Evolutionary conservation across 2,329 filamentous ascomycete species (phyloP).

Genomic region (Alternaria conjuncta): DNA sequence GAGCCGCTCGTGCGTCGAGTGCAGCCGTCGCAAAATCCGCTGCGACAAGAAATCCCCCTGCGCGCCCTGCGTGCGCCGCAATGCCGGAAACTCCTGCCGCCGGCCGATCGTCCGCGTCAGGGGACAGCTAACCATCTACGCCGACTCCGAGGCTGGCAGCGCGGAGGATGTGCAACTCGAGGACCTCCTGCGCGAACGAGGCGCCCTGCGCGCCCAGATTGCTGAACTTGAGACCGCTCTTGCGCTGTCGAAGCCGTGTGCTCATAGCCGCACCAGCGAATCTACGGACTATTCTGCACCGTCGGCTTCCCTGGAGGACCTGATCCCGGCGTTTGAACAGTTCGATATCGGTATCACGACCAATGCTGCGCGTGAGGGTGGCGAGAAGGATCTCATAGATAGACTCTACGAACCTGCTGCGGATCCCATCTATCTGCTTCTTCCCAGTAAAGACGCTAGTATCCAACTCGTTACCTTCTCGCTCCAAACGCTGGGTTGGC

Average conservation of each 20-base stretch:
- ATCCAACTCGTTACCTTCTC: constrained; percentile 10
- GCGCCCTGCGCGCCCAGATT: constrained; percentile 15
- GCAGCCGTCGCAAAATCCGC: constrained; percentile 17
- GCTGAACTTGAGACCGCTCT: constrained; percentile 18
- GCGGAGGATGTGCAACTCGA: constrained; percentile 3
- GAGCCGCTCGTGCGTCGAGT: constrained; percentile 15
- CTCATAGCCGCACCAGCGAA: constrained; percentile 14
- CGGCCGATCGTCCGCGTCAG: constrained; percentile 17
- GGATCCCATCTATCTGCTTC: constrained; percentile 16
- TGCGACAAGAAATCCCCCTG: constrained; percentile 20
- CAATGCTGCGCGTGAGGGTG: background rate
- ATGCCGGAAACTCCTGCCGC: constrained; percentile 15
- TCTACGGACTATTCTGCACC: constrained; percentile 5
- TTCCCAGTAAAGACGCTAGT: constrained; percentile 13
- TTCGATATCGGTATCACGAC: constrained; percentile 16
- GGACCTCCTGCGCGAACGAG: constrained; percentile 13
- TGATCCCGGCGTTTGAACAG: constrained; percentile 18
- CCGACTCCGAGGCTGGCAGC: constrained; percentile 1
- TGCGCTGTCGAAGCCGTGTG: constrained; percentile 17
- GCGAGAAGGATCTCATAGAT: constrained; percentile 12
- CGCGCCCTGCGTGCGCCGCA: constrained; percentile 13
- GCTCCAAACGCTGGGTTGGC: constrained; percentile 15
- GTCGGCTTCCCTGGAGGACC: constrained; percentile 12
- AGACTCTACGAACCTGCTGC: constrained; percentile 15
- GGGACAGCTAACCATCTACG: constrained; percentile 16